A percentile compares a stretch with the other conserved stretches of the same genome.
phyloP scores from a whole-genome alignment of 2,329 filamentous ascomycete species.

The Periconia sp. region DNA sequence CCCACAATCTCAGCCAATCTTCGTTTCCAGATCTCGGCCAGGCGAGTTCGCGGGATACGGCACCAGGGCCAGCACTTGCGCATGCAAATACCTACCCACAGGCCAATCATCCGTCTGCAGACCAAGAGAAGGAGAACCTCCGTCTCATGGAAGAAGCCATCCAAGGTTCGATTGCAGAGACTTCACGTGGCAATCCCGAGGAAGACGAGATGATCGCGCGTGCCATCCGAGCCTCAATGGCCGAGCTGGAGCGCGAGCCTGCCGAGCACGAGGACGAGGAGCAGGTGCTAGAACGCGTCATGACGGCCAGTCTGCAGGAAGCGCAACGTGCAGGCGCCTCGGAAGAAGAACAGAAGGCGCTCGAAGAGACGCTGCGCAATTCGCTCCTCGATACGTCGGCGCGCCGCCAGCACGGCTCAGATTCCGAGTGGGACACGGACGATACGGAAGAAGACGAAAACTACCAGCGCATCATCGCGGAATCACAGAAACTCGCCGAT shows the following conservation, averaged over 20 bases:
- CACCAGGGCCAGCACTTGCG: constrained; percentile 8
- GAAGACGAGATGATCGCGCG: constrained; percentile 73
- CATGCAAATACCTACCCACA: constrained; percentile 27
- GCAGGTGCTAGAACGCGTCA: constrained; percentile 52
- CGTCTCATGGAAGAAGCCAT: constrained; percentile 74
- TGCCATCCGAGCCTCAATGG: constrained; percentile 72
- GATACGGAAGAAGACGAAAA: constrained; percentile 41
- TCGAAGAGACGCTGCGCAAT: constrained; percentile 49
- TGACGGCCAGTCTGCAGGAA: constrained; percentile 53
- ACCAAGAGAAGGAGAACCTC: constrained; percentile 47
- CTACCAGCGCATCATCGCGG: constrained; percentile 38
- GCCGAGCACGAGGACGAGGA: constrained; percentile 47
- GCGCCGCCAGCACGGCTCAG: constrained; percentile 14
- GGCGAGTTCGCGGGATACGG: constrained; percentile 8
- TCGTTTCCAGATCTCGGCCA: constrained; percentile 15
- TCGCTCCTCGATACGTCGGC: constrained; percentile 47
- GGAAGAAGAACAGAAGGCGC: constrained; percentile 41
- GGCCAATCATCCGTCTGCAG: constrained; percentile 12
- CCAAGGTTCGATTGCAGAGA: constrained; percentile 62
- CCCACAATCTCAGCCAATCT: constrained; percentile 13
- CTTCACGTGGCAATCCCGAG: constrained; percentile 66
- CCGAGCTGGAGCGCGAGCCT: constrained; percentile 52
- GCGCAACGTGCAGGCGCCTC: constrained; percentile 36
- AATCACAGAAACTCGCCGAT: constrained; percentile 33
- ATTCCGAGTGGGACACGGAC: constrained; percentile 31